phyloP scores from a whole-genome alignment of 495 filamentous ascomycete species.

The Penicillium manginii region DNA sequence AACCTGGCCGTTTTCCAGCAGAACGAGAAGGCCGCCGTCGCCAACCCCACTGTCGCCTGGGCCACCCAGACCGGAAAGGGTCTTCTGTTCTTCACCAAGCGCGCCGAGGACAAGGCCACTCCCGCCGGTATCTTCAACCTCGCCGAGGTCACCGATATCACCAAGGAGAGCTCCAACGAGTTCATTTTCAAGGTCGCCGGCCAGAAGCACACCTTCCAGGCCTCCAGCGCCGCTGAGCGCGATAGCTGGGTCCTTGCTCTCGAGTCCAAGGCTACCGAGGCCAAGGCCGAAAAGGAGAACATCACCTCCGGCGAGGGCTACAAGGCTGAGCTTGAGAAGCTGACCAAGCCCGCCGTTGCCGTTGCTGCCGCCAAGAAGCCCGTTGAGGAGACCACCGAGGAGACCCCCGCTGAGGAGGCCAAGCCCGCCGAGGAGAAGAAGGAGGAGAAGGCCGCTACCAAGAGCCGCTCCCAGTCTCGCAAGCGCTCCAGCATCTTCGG shows the following conservation, averaged over 20 bases:
- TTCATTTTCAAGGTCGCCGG: constrained; percentile 83
- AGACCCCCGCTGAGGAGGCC: constrained; percentile 47
- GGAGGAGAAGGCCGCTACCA: constrained; percentile 52
- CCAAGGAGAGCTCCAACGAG: constrained; percentile 71
- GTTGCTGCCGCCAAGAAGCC: constrained; percentile 51
- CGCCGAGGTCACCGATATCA: constrained; percentile 80
- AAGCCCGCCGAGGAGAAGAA: constrained; percentile 43
- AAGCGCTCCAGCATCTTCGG: constrained; percentile 89
- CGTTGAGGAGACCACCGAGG: constrained; percentile 40
- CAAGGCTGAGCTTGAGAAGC: constrained; percentile 75
- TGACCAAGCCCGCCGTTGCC: constrained; percentile 55
- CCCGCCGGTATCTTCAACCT: constrained; percentile 84
- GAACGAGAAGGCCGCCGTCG: constrained; percentile 79
- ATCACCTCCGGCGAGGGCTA: constrained; percentile 74
- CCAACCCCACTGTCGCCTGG: constrained; percentile 83
- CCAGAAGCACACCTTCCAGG: constrained; percentile 91
- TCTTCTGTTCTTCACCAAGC: constrained; percentile 90
- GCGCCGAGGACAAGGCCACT: constrained; percentile 74
- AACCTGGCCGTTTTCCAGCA: constrained; percentile 74
- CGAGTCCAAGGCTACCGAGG: constrained; percentile 75
- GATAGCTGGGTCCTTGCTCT: constrained; percentile 86
- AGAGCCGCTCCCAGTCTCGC: constrained; percentile 79
- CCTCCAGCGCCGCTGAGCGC: constrained; percentile 71
- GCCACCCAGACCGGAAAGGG: constrained; percentile 93
- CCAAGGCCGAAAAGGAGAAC: constrained; percentile 70